A percentile compares a stretch with the other conserved stretches of the same genome.
These are phyloP conservation scores for Cryptococcus wingfieldii DNA, from an alignment of 1,284 basidiomycete genomes.

Conservation along the genomic window DNA sequence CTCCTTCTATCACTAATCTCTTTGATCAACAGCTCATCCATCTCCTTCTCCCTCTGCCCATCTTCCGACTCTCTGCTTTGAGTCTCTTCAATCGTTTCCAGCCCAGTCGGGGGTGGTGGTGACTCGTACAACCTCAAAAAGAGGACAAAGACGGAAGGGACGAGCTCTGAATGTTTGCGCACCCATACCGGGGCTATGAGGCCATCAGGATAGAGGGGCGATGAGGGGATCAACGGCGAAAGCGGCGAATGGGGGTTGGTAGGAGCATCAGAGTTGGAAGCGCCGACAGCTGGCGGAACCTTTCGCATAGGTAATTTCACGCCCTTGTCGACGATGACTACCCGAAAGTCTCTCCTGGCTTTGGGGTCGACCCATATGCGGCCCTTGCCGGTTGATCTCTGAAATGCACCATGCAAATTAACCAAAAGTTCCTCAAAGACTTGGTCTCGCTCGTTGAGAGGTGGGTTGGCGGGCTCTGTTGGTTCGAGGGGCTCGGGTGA, in stretches of 20 bases:
- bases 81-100: conserved; percentile 15
- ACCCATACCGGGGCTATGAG: conserved; percentile 96
- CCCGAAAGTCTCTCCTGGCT: conserved; percentile 63
- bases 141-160: conserved; percentile 88
- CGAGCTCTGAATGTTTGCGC: conserved; percentile 82
- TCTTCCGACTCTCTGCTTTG: conserved; percentile 17
- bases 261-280: conserved; percentile 15
- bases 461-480: no score
- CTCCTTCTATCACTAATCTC: conserved; percentile 77
- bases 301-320: conserved; percentile 84
- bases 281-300: conserved; percentile 51
- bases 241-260: conserved; percentile 68
- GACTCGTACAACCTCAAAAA: conserved; percentile 77
- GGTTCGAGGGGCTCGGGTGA: background rate
- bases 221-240: conserved; percentile 79
- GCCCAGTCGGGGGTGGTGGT: conserved; percentile 8
- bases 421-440: conserved; percentile 57
- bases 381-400: conserved; percentile 57
- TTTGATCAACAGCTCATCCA: conserved; percentile 69
- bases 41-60: conserved; percentile 62
- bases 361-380: conserved; percentile 46
- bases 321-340: conserved; percentile 73
- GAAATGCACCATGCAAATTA: conserved; percentile 57
- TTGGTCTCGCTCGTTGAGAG: conserved; percentile 17
- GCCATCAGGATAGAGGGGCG: conserved; percentile 88